Conservation (phyloP, 202 grass and related monocot genomes). For the Dendrocalamus latiflorus region DNA sequence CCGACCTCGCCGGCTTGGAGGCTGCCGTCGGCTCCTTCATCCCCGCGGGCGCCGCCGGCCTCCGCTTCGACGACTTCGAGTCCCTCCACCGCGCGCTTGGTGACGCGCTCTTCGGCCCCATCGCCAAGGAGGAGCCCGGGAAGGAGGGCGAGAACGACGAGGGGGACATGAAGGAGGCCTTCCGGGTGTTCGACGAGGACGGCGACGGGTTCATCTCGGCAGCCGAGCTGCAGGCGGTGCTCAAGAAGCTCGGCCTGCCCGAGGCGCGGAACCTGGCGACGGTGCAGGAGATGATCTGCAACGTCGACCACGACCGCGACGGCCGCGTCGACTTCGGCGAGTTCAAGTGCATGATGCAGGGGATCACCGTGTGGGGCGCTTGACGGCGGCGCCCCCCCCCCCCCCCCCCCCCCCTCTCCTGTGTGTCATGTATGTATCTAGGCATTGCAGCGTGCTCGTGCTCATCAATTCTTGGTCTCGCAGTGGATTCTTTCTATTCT, state of each 20-base stretch:
- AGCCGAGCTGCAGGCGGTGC: conserved; percentile 71
- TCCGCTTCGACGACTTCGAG: conserved; percentile 63
- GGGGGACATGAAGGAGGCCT: conserved; percentile 79
- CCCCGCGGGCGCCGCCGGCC: conserved; percentile 44
- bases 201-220: conserved; percentile 80
- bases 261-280: conserved; percentile 49
- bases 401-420: background rate
- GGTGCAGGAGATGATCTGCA: conserved; percentile 80
- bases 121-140: background rate
- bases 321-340: conserved; percentile 72
- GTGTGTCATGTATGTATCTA: conserved; percentile 40
- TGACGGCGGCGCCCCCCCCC: conserved; percentile 15
- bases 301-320: conserved; percentile 60
- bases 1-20: conserved; percentile 40
- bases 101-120: conserved; percentile 54
- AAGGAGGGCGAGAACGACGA: conserved; percentile 30
- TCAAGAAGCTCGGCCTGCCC: conserved; percentile 62
- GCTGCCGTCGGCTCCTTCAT: conserved; percentile 56
- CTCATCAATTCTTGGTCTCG: background rate
- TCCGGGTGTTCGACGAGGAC: conserved; percentile 83
- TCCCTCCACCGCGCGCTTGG: conserved; percentile 69
- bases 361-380: conserved; percentile 60
- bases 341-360: conserved; percentile 87
- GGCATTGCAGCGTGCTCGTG: background rate
- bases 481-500: conserved; percentile 10